Evolutionary conservation across 345 rosid genomes (phyloP).

Genomic region (Populus davidiana): DNA sequence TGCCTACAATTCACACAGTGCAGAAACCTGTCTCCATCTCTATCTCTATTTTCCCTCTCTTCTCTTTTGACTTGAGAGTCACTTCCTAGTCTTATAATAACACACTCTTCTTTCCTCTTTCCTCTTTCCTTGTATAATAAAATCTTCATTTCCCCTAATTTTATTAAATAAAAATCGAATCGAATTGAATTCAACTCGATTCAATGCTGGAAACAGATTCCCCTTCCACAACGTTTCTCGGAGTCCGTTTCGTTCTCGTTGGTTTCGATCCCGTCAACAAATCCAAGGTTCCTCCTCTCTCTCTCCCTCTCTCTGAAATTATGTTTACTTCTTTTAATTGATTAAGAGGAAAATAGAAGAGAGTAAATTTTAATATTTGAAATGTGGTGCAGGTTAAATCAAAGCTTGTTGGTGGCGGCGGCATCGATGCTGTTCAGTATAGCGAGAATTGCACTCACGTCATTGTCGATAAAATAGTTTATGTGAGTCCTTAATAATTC

Average conservation of each 20-base stretch:
- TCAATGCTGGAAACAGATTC: constrained; percentile 36
- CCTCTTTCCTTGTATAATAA: background rate
- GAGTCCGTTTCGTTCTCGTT: constrained; percentile 62
- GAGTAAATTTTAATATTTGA: background rate
- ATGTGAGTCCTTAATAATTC: constrained; percentile 38
- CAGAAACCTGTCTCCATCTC: background rate
- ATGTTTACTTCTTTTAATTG: background rate
- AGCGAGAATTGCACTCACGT: constrained; percentile 57
- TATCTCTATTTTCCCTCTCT: background rate
- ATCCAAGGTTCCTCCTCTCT: constrained; percentile 31
- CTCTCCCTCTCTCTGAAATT: background rate
- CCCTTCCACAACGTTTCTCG: constrained; percentile 47
- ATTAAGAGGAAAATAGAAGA: background rate
- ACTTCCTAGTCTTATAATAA: background rate
- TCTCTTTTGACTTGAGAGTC: background rate
- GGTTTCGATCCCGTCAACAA: constrained; percentile 54
- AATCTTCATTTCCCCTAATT: background rate
- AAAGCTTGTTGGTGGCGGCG: constrained; percentile 72
- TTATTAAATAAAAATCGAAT: too few relatives aligned
- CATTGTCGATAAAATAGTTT: constrained; percentile 62
- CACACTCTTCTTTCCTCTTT: background rate
- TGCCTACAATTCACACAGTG: background rate
- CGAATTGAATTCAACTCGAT: background rate
- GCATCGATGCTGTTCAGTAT: constrained; percentile 52
- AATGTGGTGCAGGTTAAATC: constrained; percentile 44